Percentiles rank a stretch among this genome's conserved stretches.
These are phyloP conservation scores for Pythium folliculosum DNA, from an alignment of 352 stramenopile genomes.

Conservation along the genomic window DNA sequence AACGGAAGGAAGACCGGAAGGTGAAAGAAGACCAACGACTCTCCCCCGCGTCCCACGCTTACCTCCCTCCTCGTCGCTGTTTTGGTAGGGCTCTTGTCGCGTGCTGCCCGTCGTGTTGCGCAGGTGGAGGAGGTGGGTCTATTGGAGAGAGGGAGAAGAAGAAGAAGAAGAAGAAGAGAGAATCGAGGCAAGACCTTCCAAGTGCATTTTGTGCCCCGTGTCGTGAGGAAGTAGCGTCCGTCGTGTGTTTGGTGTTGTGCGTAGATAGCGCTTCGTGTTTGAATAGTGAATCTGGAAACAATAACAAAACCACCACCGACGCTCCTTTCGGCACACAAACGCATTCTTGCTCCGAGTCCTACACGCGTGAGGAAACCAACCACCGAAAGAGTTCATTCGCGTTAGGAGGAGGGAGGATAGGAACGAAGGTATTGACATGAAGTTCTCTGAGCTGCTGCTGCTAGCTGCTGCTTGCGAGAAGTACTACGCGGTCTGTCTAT, in stretches of 20 bases:
- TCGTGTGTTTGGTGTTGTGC: conserved; percentile 14
- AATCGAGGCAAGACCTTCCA: neutral
- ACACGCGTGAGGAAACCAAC: too few species aligned
- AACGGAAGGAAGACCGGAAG: conserved; percentile 2
- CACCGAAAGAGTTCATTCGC: neutral
- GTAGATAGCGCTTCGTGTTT: conserved; percentile 16
- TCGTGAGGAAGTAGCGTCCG: neutral
- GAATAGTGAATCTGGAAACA: conserved; percentile 25
- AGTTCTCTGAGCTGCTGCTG: neutral
- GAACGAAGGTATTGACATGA: neutral
- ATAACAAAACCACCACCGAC: conserved; percentile 12
- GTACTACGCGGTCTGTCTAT: conserved; percentile 20
- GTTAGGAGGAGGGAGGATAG: neutral
- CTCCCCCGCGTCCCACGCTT: neutral
- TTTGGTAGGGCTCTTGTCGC: neutral
- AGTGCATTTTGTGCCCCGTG: conserved; percentile 4
- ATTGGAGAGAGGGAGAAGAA: neutral
- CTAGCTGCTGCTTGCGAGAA: too few species aligned
- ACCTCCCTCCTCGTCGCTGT: too few species aligned
- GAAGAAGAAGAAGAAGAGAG: conserved; percentile 2
- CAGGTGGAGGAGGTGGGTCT: neutral
- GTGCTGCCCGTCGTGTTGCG: conserved; percentile 1
- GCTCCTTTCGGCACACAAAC: neutral
- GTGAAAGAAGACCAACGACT: neutral
- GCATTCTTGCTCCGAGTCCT: neutral